A percentile compares a stretch with the other conserved stretches of the same genome.
Conservation (phyloP, 1,284 basidiomycete genomes). For the Sanguinoderma infundibulare region DNA sequence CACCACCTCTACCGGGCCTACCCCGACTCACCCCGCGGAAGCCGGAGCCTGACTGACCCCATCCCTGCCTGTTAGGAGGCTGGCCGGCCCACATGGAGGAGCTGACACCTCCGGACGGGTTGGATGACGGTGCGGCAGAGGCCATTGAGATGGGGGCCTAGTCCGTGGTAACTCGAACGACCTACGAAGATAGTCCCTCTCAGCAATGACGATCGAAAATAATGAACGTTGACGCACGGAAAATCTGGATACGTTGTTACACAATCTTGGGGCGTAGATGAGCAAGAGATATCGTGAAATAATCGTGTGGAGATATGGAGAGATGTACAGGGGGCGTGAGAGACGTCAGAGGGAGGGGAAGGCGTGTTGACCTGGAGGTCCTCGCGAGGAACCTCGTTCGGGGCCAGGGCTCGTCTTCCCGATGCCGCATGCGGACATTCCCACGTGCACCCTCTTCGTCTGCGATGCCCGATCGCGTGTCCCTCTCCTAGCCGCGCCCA, state of each 20-base stretch:
- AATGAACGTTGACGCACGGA: constrained; percentile 16
- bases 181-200: constrained; percentile 5
- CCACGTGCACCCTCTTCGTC: constrained; percentile 22
- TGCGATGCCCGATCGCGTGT: constrained; percentile 12
- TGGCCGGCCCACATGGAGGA: constrained; percentile 33
- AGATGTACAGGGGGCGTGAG: constrained; percentile 23
- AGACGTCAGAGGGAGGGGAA: constrained; percentile 17
- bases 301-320: constrained; percentile 12
- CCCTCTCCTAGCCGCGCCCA: not conserved
- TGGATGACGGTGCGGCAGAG: constrained; percentile 27
- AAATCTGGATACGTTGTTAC: constrained; percentile 1
- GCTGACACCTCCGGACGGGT: constrained; percentile 26
- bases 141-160: constrained; percentile 22
- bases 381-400: constrained; percentile 17
- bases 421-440: constrained; percentile 17
- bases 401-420: constrained; percentile 2
- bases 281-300: not conserved
- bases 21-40: constrained; percentile 43
- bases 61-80: constrained; percentile 41
- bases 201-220: constrained; percentile 10
- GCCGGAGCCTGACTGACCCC: constrained; percentile 54
- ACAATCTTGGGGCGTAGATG: not conserved
- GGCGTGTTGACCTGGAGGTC: constrained; percentile 23
- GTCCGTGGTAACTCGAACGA: constrained; percentile 1
- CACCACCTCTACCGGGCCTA: constrained; percentile 37